Evolutionary conservation across 768 basidiomycete species (phyloP), one percentile per base, ranked within the genome.

Genomic region (Erythrobasidium yunnanense): DNA sequence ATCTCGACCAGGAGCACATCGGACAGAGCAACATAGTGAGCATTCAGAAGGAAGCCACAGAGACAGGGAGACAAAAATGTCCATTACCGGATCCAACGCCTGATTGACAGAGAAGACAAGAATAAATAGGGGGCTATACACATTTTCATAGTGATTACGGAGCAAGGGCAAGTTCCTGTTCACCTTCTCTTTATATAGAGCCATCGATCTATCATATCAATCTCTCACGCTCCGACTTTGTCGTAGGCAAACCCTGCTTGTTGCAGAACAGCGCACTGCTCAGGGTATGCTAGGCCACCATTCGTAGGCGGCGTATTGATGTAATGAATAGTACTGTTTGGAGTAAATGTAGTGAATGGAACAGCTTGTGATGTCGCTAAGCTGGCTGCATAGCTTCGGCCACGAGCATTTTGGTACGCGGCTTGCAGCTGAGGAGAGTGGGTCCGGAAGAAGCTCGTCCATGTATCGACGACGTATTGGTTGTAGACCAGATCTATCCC

Each of bases 361-460:
- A 49, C 42, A n/a, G 25, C 46, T 32, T 63, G 47, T 2, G 60
- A 55, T 33, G 25, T 22, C 4, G 35, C 4, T 22, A 67, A 52
- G 13, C 53, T 68, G 4, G 17, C 29, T 6, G 35, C 23, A 30
- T 68, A 68, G 23, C 42, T 29, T 27, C 62, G 23, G n/a, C 67
- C 67, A 30, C 67, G 34, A 2, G 50, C 67, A 33, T n/a, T 18
- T 32, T 63, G 29, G 51, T 68, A 68, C 22, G 25, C 62, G 34
- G 46, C 67, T 23, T 45, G 32, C 11, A 54, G 62, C 17, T 53
- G 45, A 6, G 67, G 67, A 25, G 53, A 45, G 7, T 30, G 13
- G 29, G 63, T 68, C 4, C 67, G 56, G 60, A 68, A 20, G 51
- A 68, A 68, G 35, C 53, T 45, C 13, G 63, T 53, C 67, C 67